Conservation (phyloP, 768 basidiomycete species). For the Tricholoma sp. region DNA sequence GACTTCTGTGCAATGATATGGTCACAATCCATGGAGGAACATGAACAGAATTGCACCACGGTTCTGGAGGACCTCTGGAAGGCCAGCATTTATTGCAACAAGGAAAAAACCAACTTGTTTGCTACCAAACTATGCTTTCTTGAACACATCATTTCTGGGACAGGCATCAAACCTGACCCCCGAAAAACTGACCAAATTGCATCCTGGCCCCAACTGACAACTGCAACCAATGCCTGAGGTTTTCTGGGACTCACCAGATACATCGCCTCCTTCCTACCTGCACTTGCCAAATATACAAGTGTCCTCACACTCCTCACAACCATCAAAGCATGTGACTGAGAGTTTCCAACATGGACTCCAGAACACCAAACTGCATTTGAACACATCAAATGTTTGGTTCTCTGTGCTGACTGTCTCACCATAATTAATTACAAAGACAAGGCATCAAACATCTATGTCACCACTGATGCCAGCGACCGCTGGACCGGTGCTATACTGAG, state of each 20-base stretch:
- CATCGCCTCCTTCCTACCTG: conserved; percentile 33
- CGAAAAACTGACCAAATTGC: background rate
- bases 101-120: too few species aligned
- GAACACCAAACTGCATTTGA: conserved; percentile 21
- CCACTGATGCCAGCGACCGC: conserved; percentile 19
- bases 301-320: too few species aligned
- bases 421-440: too few species aligned
- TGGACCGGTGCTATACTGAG: conserved; percentile 20
- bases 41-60: too few species aligned
- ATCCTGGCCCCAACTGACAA: background rate
- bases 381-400: conserved; percentile 21
- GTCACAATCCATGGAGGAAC: background rate
- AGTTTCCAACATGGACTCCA: conserved; percentile 22
- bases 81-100: background rate
- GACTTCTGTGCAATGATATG: too few species aligned
- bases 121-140: too few species aligned
- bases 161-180: too few species aligned
- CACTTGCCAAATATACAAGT: conserved; percentile 24
- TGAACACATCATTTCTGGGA: too few species aligned
- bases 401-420: conserved; percentile 17
- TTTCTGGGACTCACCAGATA: too few species aligned
- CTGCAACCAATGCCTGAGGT: background rate
- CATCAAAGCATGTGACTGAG: background rate
- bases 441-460: conserved; percentile 26
- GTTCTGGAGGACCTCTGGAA: background rate